A percentile compares a stretch with the other conserved stretches of the same genome.
These are phyloP conservation scores for Gliomastix tumulicola DNA, from an alignment of 2,329 filamentous ascomycete species.

Conservation along the genomic window DNA sequence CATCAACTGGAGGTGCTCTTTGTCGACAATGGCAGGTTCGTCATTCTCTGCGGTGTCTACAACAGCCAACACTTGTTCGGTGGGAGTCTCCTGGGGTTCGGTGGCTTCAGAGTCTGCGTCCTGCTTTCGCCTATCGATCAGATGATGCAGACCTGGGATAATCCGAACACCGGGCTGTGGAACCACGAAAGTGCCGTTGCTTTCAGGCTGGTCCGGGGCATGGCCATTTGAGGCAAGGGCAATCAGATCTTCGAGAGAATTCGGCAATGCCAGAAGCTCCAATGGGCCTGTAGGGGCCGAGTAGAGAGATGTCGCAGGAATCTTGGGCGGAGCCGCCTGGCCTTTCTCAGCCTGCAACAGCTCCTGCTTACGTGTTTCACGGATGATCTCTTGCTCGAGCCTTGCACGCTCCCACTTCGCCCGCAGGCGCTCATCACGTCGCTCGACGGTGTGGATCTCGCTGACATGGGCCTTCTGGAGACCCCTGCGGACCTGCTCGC, in stretches of 20 bases:
- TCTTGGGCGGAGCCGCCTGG: neutral
- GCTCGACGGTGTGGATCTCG: conserved; percentile 70
- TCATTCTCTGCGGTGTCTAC: too few relatives aligned
- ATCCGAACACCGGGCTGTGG: neutral
- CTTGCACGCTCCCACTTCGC: conserved; percentile 91
- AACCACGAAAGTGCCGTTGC: neutral
- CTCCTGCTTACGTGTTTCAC: conserved; percentile 52
- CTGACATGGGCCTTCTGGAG: conserved; percentile 62
- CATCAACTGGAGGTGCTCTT: conserved; percentile 86
- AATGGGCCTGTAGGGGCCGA: conserved; percentile 38
- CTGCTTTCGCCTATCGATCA: conserved; percentile 49
- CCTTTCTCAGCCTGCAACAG: conserved; percentile 18
- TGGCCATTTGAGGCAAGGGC: too few relatives aligned
- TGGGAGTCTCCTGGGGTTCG: too few relatives aligned
- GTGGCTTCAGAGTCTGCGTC: too few relatives aligned
- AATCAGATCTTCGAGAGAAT: conserved; percentile 37
- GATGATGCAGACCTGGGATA: neutral
- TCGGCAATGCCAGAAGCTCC: conserved; percentile 46
- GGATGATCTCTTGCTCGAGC: conserved; percentile 76
- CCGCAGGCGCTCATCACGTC: conserved; percentile 73
- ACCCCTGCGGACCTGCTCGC: conserved; percentile 68
- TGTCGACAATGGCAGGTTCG: conserved; percentile 41
- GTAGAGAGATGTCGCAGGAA: neutral
- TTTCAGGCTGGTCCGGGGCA: neutral
- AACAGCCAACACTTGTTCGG: too few relatives aligned